Evolutionary conservation across 345 rosid genomes (phyloP).

Genomic region (Trapa bicornis): DNA sequence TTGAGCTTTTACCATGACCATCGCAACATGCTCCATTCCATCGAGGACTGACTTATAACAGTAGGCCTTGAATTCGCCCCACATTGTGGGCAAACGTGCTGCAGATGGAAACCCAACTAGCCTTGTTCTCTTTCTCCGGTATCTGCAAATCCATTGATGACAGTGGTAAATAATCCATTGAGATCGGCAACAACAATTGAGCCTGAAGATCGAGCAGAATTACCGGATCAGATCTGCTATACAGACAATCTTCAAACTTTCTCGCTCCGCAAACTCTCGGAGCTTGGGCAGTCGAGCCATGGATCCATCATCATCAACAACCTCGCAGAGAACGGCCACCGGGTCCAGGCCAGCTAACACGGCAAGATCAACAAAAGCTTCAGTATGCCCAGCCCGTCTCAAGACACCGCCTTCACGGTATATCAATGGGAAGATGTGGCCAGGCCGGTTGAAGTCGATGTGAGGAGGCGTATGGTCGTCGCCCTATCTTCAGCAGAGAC

Average conservation of each 20-base stretch:
- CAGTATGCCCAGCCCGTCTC: slow-evolving; percentile 92
- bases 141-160: slow-evolving; percentile 30
- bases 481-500: slow-evolving; percentile 86
- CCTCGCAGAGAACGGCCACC: slow-evolving; percentile 67
- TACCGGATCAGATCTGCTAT: slow-evolving; percentile 81
- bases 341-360: slow-evolving; percentile 73
- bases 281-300: slow-evolving; percentile 86
- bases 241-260: slow-evolving; percentile 52
- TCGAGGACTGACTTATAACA: slow-evolving; percentile 73
- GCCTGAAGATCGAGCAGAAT: background rate
- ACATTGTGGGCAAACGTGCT: slow-evolving; percentile 74
- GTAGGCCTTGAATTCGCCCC: slow-evolving; percentile 82
- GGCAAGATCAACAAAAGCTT: slow-evolving; percentile 82
- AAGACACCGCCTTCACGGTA: slow-evolving; percentile 81
- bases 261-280: slow-evolving; percentile 43
- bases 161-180: background rate
- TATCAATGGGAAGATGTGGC: slow-evolving; percentile 74
- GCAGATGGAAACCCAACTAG: slow-evolving; percentile 64
- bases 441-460: slow-evolving; percentile 81
- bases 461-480: slow-evolving; percentile 60
- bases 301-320: slow-evolving; percentile 83
- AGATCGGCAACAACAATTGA: background rate
- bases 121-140: slow-evolving; percentile 71
- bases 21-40: slow-evolving; percentile 90
- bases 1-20: slow-evolving; percentile 95